phyloP scores from a whole-genome alignment of 108 stramenopile species.

The Cyclostephanos tholiformis region DNA sequence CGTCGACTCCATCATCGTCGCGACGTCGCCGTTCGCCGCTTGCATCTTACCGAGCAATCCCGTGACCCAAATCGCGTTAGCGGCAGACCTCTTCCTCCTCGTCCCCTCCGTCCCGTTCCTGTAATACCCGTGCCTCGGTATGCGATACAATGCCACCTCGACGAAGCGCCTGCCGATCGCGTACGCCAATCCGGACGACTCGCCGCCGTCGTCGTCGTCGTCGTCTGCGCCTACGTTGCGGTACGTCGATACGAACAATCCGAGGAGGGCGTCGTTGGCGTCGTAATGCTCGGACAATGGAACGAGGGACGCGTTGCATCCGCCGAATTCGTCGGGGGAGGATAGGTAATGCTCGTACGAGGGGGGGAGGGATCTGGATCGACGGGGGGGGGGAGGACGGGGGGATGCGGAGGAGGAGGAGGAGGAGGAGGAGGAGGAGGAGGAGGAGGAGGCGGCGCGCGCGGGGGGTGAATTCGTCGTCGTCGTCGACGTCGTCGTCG shows the following conservation, averaged over 20 bases:
- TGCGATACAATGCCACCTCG: slow-evolving; percentile 64
- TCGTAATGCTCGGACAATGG: slow-evolving; percentile 17
- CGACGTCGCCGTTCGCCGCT: slow-evolving; percentile 8
- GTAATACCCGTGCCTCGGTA: slow-evolving; percentile 70
- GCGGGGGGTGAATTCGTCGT: no score
- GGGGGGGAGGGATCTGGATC: no score
- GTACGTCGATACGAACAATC: neutral
- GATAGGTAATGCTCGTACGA: no score
- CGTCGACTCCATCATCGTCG: slow-evolving; percentile 1
- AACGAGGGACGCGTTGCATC: neutral
- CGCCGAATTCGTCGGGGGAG: no score
- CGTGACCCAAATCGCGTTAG: slow-evolving; percentile 56
- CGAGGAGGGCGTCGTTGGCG: slow-evolving; percentile 15
- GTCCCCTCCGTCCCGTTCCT: slow-evolving; percentile 28
- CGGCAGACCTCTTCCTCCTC: slow-evolving; percentile 31
- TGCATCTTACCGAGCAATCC: slow-evolving; percentile 46
- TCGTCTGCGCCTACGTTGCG: neutral
- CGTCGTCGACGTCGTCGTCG: no score
- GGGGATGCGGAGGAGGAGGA: no score
- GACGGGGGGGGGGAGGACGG: no score
- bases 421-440: no score
- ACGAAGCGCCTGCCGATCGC: slow-evolving; percentile 62
- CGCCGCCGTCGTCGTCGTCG: neutral
- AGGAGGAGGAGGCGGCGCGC: no score
- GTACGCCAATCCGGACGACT: slow-evolving; percentile 40